phyloP scores from a whole-genome alignment of 768 basidiomycete genomes.

The Mycena polygramma region DNA sequence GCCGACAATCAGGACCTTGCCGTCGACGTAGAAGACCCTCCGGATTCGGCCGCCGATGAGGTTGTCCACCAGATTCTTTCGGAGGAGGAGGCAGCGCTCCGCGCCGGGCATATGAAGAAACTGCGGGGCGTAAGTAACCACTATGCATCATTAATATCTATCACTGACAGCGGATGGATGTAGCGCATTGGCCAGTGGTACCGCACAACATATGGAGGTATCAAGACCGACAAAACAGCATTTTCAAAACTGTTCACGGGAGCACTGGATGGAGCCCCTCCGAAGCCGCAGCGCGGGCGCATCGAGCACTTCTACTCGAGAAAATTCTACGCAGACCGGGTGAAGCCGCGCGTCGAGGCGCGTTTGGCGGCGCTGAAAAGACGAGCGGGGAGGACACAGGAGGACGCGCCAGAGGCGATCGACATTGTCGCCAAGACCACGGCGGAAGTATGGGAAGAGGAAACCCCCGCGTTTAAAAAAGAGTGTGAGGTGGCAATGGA shows the following conservation, averaged over 20 bases:
- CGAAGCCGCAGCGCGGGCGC: background rate
- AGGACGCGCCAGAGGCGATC: background rate
- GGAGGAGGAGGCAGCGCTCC: background rate
- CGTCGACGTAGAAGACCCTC: constrained; percentile 3
- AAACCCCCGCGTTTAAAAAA: background rate
- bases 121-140: background rate
- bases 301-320: constrained; percentile 5
- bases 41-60: constrained; percentile 3
- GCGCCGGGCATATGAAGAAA: background rate
- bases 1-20: constrained; percentile 11
- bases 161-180: too few species aligned
- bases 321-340: background rate
- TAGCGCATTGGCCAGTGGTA: constrained; percentile 15
- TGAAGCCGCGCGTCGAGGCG: background rate
- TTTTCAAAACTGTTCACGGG: constrained; percentile 8
- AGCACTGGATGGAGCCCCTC: background rate
- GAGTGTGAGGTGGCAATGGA: background rate
- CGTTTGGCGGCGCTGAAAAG: background rate
- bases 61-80: background rate
- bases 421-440: background rate
- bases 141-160: too few species aligned
- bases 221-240: background rate
- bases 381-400: background rate
- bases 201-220: background rate
- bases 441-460: background rate